These are phyloP conservation scores for Botryotinia globosa DNA, from an alignment of 2,329 filamentous ascomycete species.

Conservation along the genomic window DNA sequence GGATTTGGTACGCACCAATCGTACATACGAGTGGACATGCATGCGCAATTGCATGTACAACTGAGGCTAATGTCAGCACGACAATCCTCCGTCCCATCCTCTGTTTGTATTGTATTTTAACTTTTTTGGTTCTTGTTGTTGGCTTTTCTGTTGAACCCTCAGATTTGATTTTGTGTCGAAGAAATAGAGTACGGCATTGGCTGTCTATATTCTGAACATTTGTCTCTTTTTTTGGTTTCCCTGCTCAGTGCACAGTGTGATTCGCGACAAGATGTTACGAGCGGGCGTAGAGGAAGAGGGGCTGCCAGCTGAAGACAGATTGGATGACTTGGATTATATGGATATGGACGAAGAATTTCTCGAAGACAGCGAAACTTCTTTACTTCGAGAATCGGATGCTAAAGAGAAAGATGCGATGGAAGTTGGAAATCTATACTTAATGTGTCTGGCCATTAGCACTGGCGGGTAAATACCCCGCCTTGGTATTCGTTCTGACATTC, in stretches of 20 bases:
- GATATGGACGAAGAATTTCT: constrained; percentile 6
- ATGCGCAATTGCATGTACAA: neutral
- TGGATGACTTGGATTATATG: constrained; percentile 7
- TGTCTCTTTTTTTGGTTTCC: neutral
- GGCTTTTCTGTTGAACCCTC: neutral
- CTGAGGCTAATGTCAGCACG: neutral
- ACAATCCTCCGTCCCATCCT: neutral
- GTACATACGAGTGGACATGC: constrained; percentile 11
- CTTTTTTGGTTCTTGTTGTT: neutral
- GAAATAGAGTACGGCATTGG: neutral
- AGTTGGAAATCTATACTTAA: constrained; percentile 4
- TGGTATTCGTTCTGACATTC: neutral
- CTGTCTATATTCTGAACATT: neutral
- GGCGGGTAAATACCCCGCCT: constrained; percentile 12
- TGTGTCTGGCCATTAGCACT: constrained; percentile 19
- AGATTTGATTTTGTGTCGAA: neutral
- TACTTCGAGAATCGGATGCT: constrained; percentile 5
- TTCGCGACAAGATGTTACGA: constrained; percentile 3
- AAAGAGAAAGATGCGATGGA: neutral
- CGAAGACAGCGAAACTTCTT: neutral
- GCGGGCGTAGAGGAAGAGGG: neutral
- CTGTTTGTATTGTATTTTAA: neutral
- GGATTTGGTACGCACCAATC: neutral
- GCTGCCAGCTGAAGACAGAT: neutral
- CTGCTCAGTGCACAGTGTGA: neutral